These are phyloP conservation scores for Mortierella sp. DNA, from an alignment of 371 early-diverging fungal genomes.

Conservation along the genomic window DNA sequence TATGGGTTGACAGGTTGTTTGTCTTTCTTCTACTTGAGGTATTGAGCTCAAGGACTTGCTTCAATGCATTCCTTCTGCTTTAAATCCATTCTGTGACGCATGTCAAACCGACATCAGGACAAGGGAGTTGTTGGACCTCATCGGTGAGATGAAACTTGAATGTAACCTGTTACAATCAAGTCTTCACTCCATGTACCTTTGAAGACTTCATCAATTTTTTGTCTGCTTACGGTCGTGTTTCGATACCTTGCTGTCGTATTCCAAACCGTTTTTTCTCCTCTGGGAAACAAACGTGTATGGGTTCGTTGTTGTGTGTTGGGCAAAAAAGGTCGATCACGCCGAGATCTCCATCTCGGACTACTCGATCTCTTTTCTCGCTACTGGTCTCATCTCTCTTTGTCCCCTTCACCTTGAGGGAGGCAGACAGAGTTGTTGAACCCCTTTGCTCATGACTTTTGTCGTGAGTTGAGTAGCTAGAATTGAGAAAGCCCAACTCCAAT, in stretches of 20 bases:
- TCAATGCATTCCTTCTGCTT: constrained; percentile 51
- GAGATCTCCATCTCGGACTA: constrained; percentile 19
- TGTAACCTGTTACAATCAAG: constrained; percentile 4
- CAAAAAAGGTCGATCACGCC: constrained; percentile 14
- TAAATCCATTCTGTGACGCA: constrained; percentile 54
- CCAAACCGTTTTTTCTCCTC: constrained; percentile 35
- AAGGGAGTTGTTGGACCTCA: too few relatives aligned
- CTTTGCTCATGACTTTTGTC: neutral
- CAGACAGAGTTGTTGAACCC: neutral
- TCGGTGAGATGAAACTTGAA: neutral
- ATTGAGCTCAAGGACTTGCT: constrained; percentile 51
- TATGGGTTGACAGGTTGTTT: neutral
- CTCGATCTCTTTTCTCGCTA: constrained; percentile 21
- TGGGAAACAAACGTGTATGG: constrained; percentile 44
- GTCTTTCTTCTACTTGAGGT: constrained; percentile 38
- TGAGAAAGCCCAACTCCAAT: too few relatives aligned
- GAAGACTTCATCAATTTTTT: neutral
- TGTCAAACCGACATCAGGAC: neutral
- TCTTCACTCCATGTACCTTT: neutral
- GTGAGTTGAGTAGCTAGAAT: neutral
- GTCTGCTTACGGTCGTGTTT: neutral
- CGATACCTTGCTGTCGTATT: constrained; percentile 42
- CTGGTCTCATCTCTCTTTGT: neutral
- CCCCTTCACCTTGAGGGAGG: neutral
- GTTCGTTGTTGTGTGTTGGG: constrained; percentile 56